Percentiles rank a stretch among this genome's conserved stretches.
phyloP scores from a whole-genome alignment of 164 flowering plant genomes.

The Stephania japonica region DNA sequence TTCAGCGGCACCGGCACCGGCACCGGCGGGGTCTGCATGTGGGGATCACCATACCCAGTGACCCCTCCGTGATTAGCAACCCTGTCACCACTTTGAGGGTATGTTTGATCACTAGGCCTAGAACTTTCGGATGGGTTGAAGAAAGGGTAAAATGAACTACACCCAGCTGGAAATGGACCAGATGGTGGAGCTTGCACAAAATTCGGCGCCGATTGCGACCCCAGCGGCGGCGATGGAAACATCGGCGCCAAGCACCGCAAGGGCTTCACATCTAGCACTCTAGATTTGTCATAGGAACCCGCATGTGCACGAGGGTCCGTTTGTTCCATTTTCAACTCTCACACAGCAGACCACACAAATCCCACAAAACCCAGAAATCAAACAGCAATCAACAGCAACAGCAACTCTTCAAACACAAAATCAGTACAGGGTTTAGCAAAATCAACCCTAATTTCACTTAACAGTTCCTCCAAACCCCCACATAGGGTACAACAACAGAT shows the following conservation, averaged over 20 bases:
- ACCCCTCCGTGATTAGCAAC: slow-evolving; percentile 11
- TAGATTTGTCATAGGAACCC: slow-evolving; percentile 44
- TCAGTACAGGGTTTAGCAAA: background rate
- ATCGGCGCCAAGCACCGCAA: slow-evolving; percentile 56
- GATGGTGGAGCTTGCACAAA: slow-evolving; percentile 44
- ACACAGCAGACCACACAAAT: too few relatives aligned
- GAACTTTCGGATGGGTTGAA: slow-evolving; percentile 25
- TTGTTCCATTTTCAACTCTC: background rate
- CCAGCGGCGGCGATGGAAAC: slow-evolving; percentile 41
- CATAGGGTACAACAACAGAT: background rate
- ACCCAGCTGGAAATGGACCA: slow-evolving; percentile 57
- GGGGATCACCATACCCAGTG: slow-evolving; percentile 11
- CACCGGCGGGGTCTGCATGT: slow-evolving; percentile 14
- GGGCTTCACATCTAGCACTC: slow-evolving; percentile 68
- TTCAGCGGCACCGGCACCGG: slow-evolving; percentile 29
- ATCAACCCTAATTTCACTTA: background rate
- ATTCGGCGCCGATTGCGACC: slow-evolving; percentile 35
- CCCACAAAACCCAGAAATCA: background rate
- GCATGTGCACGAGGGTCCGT: slow-evolving; percentile 1
- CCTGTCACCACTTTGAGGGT: slow-evolving; percentile 17
- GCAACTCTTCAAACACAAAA: background rate
- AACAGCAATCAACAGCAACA: background rate
- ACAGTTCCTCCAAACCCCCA: background rate
- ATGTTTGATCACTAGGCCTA: slow-evolving; percentile 20
- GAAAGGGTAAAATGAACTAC: slow-evolving; percentile 57